Percentiles rank a stretch among this genome's conserved stretches.
These are phyloP conservation scores for Ceratocystis alfenasii DNA, from an alignment of 2,329 filamentous ascomycete genomes.

Conservation along the genomic window DNA sequence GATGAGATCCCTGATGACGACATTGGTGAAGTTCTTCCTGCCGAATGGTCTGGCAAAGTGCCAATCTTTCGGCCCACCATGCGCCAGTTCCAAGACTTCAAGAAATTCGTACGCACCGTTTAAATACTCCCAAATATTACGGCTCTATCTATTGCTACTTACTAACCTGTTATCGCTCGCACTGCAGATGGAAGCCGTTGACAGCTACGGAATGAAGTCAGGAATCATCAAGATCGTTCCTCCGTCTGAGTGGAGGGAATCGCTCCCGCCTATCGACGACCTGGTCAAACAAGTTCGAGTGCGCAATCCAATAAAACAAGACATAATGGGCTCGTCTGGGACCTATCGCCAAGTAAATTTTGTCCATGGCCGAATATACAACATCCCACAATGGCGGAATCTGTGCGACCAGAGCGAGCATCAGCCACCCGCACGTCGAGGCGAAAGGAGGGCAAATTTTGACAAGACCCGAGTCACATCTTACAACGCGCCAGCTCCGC, in stretches of 20 bases:
- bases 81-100: slow-evolving; percentile 89
- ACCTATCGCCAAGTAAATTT: slow-evolving; percentile 97
- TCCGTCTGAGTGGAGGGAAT: slow-evolving; percentile 81
- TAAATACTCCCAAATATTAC: neutral
- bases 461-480: slow-evolving; percentile 31
- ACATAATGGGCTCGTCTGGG: slow-evolving; percentile 90
- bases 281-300: slow-evolving; percentile 84
- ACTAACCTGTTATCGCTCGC: neutral
- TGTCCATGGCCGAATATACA: slow-evolving; percentile 90
- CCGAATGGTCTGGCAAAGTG: slow-evolving; percentile 82
- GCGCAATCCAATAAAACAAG: slow-evolving; percentile 94
- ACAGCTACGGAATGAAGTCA: slow-evolving; percentile 92
- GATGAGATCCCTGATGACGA: slow-evolving; percentile 40
- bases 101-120: slow-evolving; percentile 58
- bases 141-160: neutral
- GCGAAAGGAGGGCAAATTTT: slow-evolving; percentile 58
- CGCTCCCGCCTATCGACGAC: slow-evolving; percentile 67
- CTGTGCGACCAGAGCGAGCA: slow-evolving; percentile 91
- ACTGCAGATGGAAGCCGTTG: slow-evolving; percentile 61
- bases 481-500: neutral
- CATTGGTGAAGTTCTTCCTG: slow-evolving; percentile 67
- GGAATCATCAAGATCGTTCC: slow-evolving; percentile 95
- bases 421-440: slow-evolving; percentile 82
- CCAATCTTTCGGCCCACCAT: slow-evolving; percentile 93
- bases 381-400: slow-evolving; percentile 88